Evolutionary conservation across 306 rosid species (phyloP).

Genomic region (Gillenia trifoliata): DNA sequence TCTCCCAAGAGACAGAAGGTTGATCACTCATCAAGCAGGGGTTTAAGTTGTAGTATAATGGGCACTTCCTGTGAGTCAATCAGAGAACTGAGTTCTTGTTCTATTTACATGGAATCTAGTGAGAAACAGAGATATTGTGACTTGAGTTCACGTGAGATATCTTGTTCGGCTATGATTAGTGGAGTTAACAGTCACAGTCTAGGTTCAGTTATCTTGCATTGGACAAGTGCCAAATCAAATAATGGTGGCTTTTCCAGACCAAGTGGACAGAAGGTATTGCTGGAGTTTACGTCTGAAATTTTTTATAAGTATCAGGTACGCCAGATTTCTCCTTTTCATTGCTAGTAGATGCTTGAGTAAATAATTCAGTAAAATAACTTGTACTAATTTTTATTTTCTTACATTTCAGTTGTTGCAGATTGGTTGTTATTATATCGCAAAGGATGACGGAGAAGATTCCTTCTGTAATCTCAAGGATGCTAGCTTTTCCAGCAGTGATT

Average conservation of each 20-base stretch:
- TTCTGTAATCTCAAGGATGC: conserved; percentile 38
- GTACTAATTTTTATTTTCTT: conserved; percentile 24
- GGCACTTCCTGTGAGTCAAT: conserved; percentile 30
- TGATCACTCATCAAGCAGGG: conserved; percentile 23
- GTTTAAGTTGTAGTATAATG: conserved; percentile 18
- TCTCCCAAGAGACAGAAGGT: conserved; percentile 52
- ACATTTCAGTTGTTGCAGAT: conserved; percentile 71
- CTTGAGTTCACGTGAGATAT: conserved; percentile 38
- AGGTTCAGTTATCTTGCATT: conserved; percentile 42
- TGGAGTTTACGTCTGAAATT: conserved; percentile 63
- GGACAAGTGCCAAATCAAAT: conserved; percentile 22
- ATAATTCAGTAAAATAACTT: conserved; percentile 6
- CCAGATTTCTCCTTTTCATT: conserved; percentile 9
- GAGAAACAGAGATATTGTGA: conserved; percentile 25
- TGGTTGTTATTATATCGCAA: conserved; percentile 64
- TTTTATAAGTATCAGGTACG: conserved; percentile 61
- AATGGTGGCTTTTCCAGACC: conserved; percentile 32
- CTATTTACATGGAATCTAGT: conserved; percentile 28
- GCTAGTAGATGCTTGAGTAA: conserved; percentile 11
- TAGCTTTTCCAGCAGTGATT: conserved; percentile 24
- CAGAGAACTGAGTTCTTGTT: conserved; percentile 34
- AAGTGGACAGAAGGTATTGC: conserved; percentile 48
- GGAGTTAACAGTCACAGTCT: conserved; percentile 26
- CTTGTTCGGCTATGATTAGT: conserved; percentile 51
- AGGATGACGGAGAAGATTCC: conserved; percentile 39